phyloP scores from a whole-genome alignment of 2,329 filamentous ascomycete species.

The Neodidymelliopsis sp. region DNA sequence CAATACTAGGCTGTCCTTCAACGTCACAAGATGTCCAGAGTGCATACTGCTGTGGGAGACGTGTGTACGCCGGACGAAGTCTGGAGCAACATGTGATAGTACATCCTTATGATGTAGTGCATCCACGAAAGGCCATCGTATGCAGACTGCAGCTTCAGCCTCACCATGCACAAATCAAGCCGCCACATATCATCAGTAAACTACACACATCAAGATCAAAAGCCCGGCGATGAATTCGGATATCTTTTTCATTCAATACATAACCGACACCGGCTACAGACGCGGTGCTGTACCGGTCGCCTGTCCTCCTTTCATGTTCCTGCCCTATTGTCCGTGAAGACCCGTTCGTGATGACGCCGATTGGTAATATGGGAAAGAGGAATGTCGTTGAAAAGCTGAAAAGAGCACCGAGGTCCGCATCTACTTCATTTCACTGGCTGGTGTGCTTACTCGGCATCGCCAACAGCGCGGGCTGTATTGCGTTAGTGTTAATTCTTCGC shows the following conservation, averaged over 20 bases:
- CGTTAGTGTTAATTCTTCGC: slow-evolving; percentile 27
- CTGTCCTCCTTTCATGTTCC: slow-evolving; percentile 45
- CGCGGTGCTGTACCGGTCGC: slow-evolving; percentile 35
- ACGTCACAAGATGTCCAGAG: too few relatives aligned
- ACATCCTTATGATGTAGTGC: neutral
- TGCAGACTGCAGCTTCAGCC: too few relatives aligned
- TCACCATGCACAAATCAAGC: neutral
- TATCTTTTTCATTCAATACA: slow-evolving; percentile 48
- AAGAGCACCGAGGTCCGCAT: slow-evolving; percentile 38
- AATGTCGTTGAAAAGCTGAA: slow-evolving; percentile 44
- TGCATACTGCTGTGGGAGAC: too few relatives aligned
- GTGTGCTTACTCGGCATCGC: slow-evolving; percentile 45
- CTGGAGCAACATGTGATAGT: too few relatives aligned
- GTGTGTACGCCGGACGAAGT: too few relatives aligned
- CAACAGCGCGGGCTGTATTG: slow-evolving; percentile 47
- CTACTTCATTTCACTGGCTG: slow-evolving; percentile 29
- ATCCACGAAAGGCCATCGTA: too few relatives aligned
- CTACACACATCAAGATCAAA: slow-evolving; percentile 3
- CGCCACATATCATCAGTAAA: neutral
- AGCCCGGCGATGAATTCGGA: slow-evolving; percentile 23
- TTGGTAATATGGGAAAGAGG: slow-evolving; percentile 45
- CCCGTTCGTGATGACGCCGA: slow-evolving; percentile 46
- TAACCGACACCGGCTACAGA: slow-evolving; percentile 41
- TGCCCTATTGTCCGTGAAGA: slow-evolving; percentile 40
- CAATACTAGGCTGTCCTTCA: too few relatives aligned